Conservation (phyloP, 305 asterid genomes). For the Euphrasia arctica region DNA sequence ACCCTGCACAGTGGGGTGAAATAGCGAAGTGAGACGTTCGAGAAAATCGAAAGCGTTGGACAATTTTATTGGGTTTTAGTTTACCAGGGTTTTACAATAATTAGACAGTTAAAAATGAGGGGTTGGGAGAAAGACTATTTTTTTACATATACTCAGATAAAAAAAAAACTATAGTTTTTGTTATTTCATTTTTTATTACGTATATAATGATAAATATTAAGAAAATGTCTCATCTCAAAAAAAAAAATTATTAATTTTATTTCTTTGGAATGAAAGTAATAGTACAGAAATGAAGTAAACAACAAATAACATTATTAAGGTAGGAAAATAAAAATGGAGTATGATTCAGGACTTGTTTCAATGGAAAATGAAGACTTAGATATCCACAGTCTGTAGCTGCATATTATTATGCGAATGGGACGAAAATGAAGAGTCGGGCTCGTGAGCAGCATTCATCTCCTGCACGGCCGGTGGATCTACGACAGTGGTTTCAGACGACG, state of each 20-base stretch:
- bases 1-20: slow-evolving; percentile 40
- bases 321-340: neutral
- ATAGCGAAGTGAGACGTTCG: neutral
- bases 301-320: neutral
- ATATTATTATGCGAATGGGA: slow-evolving; percentile 33
- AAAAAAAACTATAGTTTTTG: no score
- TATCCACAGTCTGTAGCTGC: slow-evolving; percentile 39
- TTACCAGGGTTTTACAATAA: slow-evolving; percentile 18
- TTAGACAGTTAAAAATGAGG: no score
- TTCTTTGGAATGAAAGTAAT: no score
- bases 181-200: no score
- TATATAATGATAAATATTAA: no score
- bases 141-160: no score
- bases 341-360: neutral
- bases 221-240: no score
- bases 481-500: slow-evolving; percentile 31
- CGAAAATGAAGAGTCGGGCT: slow-evolving; percentile 22
- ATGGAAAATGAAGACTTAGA: neutral
- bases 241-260: no score
- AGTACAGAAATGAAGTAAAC: no score
- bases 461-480: slow-evolving; percentile 61
- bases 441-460: slow-evolving; percentile 45
- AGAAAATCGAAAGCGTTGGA: neutral
- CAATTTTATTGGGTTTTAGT: slow-evolving; percentile 7
- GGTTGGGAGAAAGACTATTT: neutral